Evolutionary conservation across 768 basidiomycete species (phyloP), one percentile per base, ranked within the genome.

Genomic region (Trametes elegans): DNA sequence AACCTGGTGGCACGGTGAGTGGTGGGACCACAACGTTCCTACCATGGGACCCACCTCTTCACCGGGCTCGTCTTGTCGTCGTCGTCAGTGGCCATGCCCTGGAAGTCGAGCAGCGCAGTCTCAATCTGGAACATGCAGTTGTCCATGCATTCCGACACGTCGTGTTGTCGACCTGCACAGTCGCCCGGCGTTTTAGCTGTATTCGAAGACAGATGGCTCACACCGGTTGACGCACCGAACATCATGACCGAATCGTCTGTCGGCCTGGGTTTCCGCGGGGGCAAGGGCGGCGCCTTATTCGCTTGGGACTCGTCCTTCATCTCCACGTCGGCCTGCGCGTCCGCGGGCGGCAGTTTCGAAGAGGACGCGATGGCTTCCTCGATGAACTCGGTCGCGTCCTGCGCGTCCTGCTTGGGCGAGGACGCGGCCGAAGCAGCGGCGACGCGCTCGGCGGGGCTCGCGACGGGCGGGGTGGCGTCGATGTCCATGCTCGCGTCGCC

Each of bases 41-140:
- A 16, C n/a, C n/a, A n/a, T n/a, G 16, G 31, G 0, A 21, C 71
- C 27, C 31, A 93, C 94, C 87, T 78, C 71, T 94, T 93, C 41
- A 97, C 87, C 9, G 96, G 78, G 58, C 92, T 92, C 0, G 79
- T 80, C 64, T 83, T 84, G 50, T 84, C 83, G 34, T 77, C 76
- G 58, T 74, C 77, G 19, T 73, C 68, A 9, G 67, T 75, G 32
- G 71, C 72, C 36, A 72, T 63, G 8, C 76, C 81, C 46, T 82
- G 82, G 57, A 93, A 88, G 64, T 89, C 89, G 34, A 93, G 76
- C 42, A 93, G 69, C 1, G 93, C 94, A 4, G 92, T 88, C 71
- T 99, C 97, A 46, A 98, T 93, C 71, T 98, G 97, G 73, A 97
- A 97, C 79, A 99, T 89, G 74, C 95, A 95, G 64, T 98, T 98